Conservation (phyloP, 805 yeast species). For the Sugiyamaella valdiviana region DNA sequence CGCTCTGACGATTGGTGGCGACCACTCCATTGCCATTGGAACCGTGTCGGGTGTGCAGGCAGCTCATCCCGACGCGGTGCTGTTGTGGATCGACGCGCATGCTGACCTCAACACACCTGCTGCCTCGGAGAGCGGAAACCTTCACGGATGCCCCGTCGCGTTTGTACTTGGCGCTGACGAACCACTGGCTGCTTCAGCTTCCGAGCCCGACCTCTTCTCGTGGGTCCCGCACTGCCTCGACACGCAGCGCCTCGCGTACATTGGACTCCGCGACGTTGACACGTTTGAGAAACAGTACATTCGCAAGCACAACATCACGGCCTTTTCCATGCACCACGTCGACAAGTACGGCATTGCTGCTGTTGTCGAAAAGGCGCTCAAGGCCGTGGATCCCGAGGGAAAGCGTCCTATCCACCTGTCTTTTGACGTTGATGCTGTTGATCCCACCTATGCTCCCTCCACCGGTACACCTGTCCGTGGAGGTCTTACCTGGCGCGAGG, state of each 20-base stretch:
- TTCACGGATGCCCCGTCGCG: constrained; percentile 95
- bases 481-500: constrained; percentile 90
- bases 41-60: constrained; percentile 80
- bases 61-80: constrained; percentile 77
- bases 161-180: constrained; percentile 70
- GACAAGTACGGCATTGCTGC: constrained; percentile 89
- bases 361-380: constrained; percentile 88
- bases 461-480: constrained; percentile 98
- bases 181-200: constrained; percentile 36
- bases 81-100: constrained; percentile 96
- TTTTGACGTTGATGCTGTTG: constrained; percentile 95
- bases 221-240: constrained; percentile 75
- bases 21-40: constrained; percentile 93
- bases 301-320: constrained; percentile 64
- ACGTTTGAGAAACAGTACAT: constrained; percentile 73
- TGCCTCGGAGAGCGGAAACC: constrained; percentile 78
- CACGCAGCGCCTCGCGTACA: constrained; percentile 73
- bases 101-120: constrained; percentile 91
- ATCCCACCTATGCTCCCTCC: constrained; percentile 90
- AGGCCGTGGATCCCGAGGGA: constrained; percentile 64
- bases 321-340: constrained; percentile 92
- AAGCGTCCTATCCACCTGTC: constrained; percentile 78
- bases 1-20: constrained; percentile 91
- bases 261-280: constrained; percentile 93
- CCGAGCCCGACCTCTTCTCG: constrained; percentile 52